A percentile compares a stretch with the other conserved stretches of the same genome.
These are phyloP conservation scores for Lagerstroemia speciosa DNA, from an alignment of 345 rosid species.

Conservation along the genomic window DNA sequence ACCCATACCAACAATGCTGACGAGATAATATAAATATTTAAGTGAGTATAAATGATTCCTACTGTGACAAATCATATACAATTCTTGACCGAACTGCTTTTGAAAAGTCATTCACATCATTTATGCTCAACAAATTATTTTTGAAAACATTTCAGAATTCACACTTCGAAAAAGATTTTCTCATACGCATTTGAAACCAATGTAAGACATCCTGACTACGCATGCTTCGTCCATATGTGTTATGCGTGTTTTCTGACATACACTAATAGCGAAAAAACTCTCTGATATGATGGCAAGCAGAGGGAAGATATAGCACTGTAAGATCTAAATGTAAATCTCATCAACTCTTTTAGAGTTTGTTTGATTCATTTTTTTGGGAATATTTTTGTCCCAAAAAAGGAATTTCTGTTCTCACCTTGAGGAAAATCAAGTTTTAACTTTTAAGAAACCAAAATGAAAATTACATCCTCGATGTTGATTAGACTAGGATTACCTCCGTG, in stretches of 20 bases:
- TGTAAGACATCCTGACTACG: not conserved
- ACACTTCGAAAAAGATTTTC: not conserved
- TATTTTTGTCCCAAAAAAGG: not conserved
- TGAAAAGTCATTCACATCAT: not conserved
- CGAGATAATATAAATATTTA: too few relatives aligned
- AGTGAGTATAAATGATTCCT: not conserved
- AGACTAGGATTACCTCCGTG: conserved; percentile 42
- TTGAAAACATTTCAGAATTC: not conserved
- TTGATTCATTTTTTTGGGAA: not conserved
- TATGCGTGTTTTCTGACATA: too few relatives aligned
- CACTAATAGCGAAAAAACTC: too few relatives aligned
- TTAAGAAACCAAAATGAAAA: too few relatives aligned
- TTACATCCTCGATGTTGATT: too few relatives aligned
- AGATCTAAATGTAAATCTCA: not conserved
- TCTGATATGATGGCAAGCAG: too few relatives aligned
- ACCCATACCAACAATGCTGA: not conserved
- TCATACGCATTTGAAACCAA: not conserved
- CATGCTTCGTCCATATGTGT: too few relatives aligned
- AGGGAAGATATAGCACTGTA: too few relatives aligned
- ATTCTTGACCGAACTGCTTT: too few relatives aligned
- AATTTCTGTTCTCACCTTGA: too few relatives aligned
- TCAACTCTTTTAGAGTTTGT: not conserved
- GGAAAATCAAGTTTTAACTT: not conserved
- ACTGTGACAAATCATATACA: not conserved
- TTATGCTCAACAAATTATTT: not conserved